These are phyloP conservation scores for Epichloe amarillans DNA, from an alignment of 2,329 filamentous ascomycete genomes.

Conservation along the genomic window DNA sequence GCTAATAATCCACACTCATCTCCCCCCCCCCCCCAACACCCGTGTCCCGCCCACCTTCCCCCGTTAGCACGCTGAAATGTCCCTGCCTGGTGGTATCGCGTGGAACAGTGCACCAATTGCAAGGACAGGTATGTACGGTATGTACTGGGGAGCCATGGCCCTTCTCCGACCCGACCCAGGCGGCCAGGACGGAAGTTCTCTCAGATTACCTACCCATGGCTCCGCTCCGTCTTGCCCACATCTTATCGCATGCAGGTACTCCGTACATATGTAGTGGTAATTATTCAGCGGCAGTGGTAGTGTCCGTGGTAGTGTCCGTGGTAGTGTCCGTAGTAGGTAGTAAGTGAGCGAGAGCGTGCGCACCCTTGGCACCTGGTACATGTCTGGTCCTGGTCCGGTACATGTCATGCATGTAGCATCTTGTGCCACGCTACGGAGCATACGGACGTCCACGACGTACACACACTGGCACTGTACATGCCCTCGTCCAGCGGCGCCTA, in stretches of 20 bases:
- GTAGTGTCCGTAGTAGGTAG: too few relatives aligned
- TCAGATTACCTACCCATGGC: neutral
- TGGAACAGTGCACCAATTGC: neutral
- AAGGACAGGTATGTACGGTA: too few relatives aligned
- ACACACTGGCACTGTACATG: neutral
- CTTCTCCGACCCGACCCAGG: neutral
- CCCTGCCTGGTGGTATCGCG: neutral
- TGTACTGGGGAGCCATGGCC: neutral
- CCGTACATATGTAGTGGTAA: too few relatives aligned
- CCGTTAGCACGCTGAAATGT: neutral
- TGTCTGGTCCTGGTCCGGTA: neutral
- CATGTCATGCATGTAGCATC: neutral
- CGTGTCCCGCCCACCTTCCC: neutral
- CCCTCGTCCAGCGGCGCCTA: conserved; percentile 3
- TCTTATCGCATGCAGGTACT: neutral
- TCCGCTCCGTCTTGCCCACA: neutral
- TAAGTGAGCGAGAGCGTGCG: neutral
- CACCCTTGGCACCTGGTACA: neutral
- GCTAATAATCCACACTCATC: conserved; percentile 1
- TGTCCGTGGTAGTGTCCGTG: too few relatives aligned
- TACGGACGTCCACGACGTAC: too few relatives aligned
- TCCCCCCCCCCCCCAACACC: neutral
- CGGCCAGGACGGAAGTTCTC: neutral
- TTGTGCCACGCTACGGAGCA: conserved; percentile 5
- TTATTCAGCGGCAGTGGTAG: too few relatives aligned